Conservation (phyloP, 2,329 filamentous ascomycete genomes). For the Fusarium protoensiforme region DNA sequence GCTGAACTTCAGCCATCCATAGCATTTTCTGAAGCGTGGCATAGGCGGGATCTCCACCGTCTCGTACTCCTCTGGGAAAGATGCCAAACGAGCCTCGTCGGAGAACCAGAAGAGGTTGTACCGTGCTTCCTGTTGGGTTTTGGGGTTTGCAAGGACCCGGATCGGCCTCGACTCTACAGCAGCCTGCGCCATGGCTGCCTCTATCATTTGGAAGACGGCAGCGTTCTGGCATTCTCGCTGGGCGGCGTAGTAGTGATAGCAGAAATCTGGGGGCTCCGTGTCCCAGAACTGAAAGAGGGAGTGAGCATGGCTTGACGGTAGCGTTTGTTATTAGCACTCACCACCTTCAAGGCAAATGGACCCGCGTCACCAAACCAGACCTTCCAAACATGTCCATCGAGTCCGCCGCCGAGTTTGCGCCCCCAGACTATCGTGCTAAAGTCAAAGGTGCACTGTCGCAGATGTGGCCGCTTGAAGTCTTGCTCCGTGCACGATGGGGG, state of each 20-base stretch:
- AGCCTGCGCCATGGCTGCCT: not conserved
- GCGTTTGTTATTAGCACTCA: not conserved
- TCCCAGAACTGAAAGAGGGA: conserved; percentile 1
- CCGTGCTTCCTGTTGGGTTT: not conserved
- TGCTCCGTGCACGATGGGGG: not conserved
- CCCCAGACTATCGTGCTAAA: not conserved
- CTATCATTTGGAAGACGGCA: conserved; percentile 1
- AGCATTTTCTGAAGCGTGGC: not conserved
- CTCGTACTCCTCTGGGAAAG: not conserved
- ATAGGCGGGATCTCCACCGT: not conserved
- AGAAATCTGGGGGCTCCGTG: not conserved
- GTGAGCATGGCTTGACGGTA: not conserved
- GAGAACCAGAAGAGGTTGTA: not conserved
- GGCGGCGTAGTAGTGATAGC: not conserved
- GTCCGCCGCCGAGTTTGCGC: not conserved
- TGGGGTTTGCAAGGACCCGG: not conserved
- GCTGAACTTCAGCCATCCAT: not conserved
- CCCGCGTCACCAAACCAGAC: not conserved
- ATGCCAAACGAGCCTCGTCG: not conserved
- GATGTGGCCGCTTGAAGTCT: not conserved
- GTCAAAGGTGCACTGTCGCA: not conserved
- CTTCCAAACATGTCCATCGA: not conserved
- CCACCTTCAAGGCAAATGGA: not conserved
- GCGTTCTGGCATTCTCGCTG: not conserved
- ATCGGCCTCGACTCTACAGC: not conserved